These are phyloP conservation scores for Yarrowia alimentaria DNA, from an alignment of 805 yeast genomes.

Conservation along the genomic window DNA sequence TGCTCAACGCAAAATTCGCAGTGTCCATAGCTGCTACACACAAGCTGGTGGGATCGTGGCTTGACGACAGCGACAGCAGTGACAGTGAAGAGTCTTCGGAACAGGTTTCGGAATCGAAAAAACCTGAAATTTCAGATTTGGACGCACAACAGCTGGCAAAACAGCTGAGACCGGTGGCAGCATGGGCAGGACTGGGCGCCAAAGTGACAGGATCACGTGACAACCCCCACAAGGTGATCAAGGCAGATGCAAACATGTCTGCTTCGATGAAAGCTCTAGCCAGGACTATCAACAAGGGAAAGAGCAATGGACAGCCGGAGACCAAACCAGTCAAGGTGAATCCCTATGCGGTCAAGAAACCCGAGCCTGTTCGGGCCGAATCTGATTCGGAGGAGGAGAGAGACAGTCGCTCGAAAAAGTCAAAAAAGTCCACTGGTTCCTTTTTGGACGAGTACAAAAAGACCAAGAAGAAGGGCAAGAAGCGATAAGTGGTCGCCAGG, in stretches of 20 bases:
- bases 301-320: background rate
- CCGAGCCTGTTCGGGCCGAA: background rate
- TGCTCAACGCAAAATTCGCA: slow-evolving; percentile 23
- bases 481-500: no score
- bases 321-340: slow-evolving; percentile 11
- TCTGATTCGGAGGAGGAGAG: slow-evolving; percentile 17
- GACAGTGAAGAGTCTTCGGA: slow-evolving; percentile 3
- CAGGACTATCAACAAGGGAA: slow-evolving; percentile 3
- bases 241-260: slow-evolving; percentile 15
- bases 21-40: slow-evolving; percentile 8
- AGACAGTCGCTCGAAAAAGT: slow-evolving; percentile 11
- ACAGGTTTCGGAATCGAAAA: no score
- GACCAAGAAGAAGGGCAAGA: slow-evolving; percentile 26
- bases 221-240: no score
- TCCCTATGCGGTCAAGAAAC: background rate
- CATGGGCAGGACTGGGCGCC: slow-evolving; percentile 25
- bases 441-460: slow-evolving; percentile 15
- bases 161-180: slow-evolving; percentile 13
- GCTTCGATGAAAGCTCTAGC: slow-evolving; percentile 22
- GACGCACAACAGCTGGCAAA: slow-evolving; percentile 7
- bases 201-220: no score
- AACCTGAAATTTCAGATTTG: no score
- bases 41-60: slow-evolving; percentile 22
- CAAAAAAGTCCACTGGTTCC: slow-evolving; percentile 8
- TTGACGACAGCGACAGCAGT: slow-evolving; percentile 9